Evolutionary conservation across 106 monocot species (phyloP), one percentile per base, ranked within the genome.

Genomic region (Hemerocallis citrina): DNA sequence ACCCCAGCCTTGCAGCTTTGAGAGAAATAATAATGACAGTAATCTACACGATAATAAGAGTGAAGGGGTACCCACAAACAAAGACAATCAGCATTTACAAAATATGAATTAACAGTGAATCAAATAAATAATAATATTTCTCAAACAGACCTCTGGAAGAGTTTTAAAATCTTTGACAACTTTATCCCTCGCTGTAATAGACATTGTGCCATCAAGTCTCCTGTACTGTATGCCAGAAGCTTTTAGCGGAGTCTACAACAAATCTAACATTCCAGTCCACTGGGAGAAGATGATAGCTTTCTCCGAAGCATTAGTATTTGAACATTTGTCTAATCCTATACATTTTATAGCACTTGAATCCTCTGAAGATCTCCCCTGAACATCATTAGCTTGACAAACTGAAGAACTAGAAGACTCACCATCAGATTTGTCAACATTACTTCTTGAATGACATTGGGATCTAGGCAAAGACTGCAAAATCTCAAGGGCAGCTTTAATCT

Each of bases 201-300:
- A 77, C 95, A 95, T 95, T 68, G 86, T 90, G 32, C 95, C 95
- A 70, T 95, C 95, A 51, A 95, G 83, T 50, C 95, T 76, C 50
- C 95, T 77, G 57, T 86, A 95, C 54, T 74, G 66, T 65, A 90
- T 64, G 38, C 38, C 54, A 22, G 77, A 83, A 54, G 55, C 68
- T 62, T 79, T 89, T 28, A 95, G 68, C 31, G 68, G 75, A 66
- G 61, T 55, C 71, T 95, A 89, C 61, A 95, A 55, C 74, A 95
- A 73, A 71, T 95, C 95, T 62, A 95, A 43, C 95, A 95, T 95
- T 33, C 86, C 68, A 43, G 95, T 95, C 95, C 95, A 90, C 68
- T 95, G 95, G 27, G 95, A 95, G 69, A 89, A 95, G 29, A 95
- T 77, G n/a, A 95, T 86, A 23, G 95, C 95, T 65, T 95, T 95